These are phyloP conservation scores for Populus simonii DNA, from an alignment of 345 rosid genomes.

Conservation along the genomic window DNA sequence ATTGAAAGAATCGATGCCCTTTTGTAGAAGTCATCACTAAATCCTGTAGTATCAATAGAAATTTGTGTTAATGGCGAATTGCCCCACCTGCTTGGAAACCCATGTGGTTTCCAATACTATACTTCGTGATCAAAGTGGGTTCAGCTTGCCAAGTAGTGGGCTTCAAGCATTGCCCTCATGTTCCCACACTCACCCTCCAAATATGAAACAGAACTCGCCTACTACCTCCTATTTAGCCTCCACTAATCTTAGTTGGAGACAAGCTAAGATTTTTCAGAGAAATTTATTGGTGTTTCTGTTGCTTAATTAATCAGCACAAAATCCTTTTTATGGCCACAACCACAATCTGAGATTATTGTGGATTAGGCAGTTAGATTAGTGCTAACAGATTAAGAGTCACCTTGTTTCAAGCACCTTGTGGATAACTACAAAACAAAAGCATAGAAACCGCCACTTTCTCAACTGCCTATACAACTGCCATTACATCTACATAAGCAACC, in stretches of 20 bases:
- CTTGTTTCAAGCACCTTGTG: neutral
- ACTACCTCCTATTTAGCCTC: neutral
- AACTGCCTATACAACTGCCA: neutral
- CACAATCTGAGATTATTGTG: neutral
- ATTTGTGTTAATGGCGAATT: neutral
- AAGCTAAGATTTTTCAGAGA: neutral
- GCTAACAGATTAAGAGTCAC: neutral
- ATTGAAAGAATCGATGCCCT: neutral
- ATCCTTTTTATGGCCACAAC: neutral
- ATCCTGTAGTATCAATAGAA: neutral
- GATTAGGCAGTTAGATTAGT: neutral
- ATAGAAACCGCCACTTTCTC: neutral
- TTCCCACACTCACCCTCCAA: neutral
- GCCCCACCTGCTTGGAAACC: neutral
- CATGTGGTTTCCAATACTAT: neutral
- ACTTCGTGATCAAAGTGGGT: neutral
- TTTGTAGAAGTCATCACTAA: neutral
- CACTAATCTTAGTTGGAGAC: neutral
- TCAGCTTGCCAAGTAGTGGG: neutral
- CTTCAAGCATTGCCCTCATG: neutral
- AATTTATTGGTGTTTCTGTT: neutral
- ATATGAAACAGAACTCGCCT: neutral
- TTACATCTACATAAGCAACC: conserved; percentile 14
- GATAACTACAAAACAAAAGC: neutral
- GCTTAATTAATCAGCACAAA: neutral